phyloP scores from a whole-genome alignment of 2,329 filamentous ascomycete species.

The Fusarium nodosum region DNA sequence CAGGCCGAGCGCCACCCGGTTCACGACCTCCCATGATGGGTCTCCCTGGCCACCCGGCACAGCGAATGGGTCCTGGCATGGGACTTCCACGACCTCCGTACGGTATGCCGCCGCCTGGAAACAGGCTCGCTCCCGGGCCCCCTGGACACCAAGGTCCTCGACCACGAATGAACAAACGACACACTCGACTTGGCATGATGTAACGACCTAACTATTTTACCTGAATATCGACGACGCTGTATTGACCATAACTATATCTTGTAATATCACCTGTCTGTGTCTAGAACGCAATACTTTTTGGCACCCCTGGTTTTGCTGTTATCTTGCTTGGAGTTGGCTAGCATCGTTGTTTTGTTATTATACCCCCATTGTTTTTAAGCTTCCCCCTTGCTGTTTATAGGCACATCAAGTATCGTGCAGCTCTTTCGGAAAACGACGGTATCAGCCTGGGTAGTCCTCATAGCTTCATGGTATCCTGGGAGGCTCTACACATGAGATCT shows the following conservation, averaged over 20 bases:
- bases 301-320: conserved; percentile 27
- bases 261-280: conserved; percentile 37
- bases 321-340: conserved; percentile 34
- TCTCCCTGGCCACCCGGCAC: conserved; percentile 48
- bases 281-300: conserved; percentile 20
- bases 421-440: conserved; percentile 4
- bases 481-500: not conserved
- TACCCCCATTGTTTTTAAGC: conserved; percentile 42
- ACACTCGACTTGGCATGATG: conserved; percentile 72
- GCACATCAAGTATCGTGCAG: conserved; percentile 7
- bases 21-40: conserved; percentile 48
- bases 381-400: conserved; percentile 19
- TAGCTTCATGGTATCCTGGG: conserved; percentile 2
- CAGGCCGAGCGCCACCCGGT: conserved; percentile 33
- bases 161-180: conserved; percentile 72
- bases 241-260: conserved; percentile 36
- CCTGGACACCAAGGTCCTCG: conserved; percentile 52
- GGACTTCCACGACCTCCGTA: conserved; percentile 47
- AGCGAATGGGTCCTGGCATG: conserved; percentile 38
- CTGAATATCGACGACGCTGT: conserved; percentile 33
- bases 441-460: conserved; percentile 8
- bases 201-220: conserved; percentile 49
- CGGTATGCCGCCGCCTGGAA: conserved; percentile 45
- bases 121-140: conserved; percentile 52
- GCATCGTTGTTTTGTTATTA: conserved; percentile 46